Evolutionary conservation across 1,139 yeast genomes (phyloP).

Genomic region (Meyerozyma carpophila): DNA sequence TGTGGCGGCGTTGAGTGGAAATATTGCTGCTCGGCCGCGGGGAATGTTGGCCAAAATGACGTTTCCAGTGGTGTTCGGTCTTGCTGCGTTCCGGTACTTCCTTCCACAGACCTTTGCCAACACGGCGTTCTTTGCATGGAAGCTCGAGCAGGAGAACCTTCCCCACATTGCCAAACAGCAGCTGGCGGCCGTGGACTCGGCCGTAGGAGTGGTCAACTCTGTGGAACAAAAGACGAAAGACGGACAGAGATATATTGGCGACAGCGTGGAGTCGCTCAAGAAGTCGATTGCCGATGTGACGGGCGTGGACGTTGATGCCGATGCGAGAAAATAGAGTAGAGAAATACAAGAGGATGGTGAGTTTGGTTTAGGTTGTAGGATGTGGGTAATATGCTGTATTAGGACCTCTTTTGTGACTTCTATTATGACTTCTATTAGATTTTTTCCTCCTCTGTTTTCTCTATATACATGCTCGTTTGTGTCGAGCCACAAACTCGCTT

Average conservation of each 20-base stretch:
- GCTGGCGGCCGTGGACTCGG: conserved; percentile 36
- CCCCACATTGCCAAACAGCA: conserved; percentile 72
- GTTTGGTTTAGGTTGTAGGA: too few relatives aligned
- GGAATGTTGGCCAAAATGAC: conserved; percentile 51
- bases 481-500: not conserved
- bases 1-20: conserved; percentile 77
- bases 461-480: not conserved
- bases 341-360: too few relatives aligned
- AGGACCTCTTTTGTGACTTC: too few relatives aligned
- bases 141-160: conserved; percentile 55
- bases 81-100: conserved; percentile 65
- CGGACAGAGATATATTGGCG: conserved; percentile 35
- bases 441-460: not conserved
- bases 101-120: conserved; percentile 75
- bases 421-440: not conserved
- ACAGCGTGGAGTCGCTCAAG: conserved; percentile 40
- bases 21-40: conserved; percentile 72
- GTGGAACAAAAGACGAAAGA: conserved; percentile 34
- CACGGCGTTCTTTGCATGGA: conserved; percentile 58
- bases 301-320: conserved; percentile 64
- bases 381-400: too few relatives aligned
- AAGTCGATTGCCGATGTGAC: conserved; percentile 53
- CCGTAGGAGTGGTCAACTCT: conserved; percentile 41
- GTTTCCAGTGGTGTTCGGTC: conserved; percentile 64
- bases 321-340: conserved; percentile 20